These are phyloP conservation scores for Plantago major DNA, from an alignment of 257 asterid genomes.

Conservation along the genomic window DNA sequence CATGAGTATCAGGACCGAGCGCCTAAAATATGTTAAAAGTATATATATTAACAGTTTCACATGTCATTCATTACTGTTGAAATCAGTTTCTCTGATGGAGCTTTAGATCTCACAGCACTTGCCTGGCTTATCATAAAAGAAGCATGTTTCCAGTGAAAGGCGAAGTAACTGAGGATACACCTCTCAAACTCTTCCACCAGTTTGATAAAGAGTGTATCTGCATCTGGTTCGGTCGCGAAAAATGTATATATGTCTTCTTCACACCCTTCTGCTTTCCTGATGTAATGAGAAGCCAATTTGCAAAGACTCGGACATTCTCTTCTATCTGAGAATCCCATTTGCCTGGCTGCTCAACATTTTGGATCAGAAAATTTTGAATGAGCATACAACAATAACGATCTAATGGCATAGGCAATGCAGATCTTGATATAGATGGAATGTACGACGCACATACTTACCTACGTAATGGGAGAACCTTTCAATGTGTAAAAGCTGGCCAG, in stretches of 20 bases:
- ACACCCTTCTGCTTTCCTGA: constrained; percentile 68
- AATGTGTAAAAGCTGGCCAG: constrained; percentile 60
- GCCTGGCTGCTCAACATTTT: constrained; percentile 61
- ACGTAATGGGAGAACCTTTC: constrained; percentile 86
- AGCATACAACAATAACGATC: not conserved
- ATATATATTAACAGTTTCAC: constrained; percentile 1
- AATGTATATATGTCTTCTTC: constrained; percentile 75
- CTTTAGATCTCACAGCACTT: constrained; percentile 16
- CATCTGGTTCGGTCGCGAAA: constrained; percentile 62
- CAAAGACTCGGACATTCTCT: constrained; percentile 71
- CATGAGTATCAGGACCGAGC: constrained; percentile 54
- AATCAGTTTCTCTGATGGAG: not conserved
- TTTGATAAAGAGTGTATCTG: constrained; percentile 83
- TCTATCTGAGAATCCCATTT: constrained; percentile 76
- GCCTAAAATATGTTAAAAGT: constrained; percentile 38
- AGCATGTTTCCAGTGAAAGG: constrained; percentile 86
- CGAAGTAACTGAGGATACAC: constrained; percentile 84
- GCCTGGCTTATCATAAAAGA: constrained; percentile 81
- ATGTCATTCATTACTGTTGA: not conserved
- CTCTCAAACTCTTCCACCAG: constrained; percentile 88
- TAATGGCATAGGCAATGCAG: not conserved
- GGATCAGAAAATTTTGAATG: not conserved
- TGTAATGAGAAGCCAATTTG: constrained; percentile 79
- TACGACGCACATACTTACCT: constrained; percentile 43
- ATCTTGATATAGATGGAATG: not conserved